These are phyloP conservation scores for Inonotus hispidus DNA, from an alignment of 1,284 basidiomycete genomes.

Conservation along the genomic window DNA sequence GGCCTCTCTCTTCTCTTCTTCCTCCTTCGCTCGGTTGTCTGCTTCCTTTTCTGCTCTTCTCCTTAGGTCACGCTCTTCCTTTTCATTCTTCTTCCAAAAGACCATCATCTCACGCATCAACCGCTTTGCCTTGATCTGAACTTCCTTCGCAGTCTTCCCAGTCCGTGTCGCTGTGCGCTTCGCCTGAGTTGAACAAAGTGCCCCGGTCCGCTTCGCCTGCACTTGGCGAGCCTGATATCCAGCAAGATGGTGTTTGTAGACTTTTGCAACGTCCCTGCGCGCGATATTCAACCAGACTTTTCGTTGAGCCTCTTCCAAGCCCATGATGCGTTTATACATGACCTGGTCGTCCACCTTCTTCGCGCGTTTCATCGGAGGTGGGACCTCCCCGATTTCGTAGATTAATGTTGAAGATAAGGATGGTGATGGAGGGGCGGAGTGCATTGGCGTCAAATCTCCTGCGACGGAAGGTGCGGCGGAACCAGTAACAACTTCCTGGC, in stretches of 20 bases:
- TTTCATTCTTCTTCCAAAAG: slow-evolving; percentile 98
- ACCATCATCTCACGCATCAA: slow-evolving; percentile 94
- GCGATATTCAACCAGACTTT: slow-evolving; percentile 87
- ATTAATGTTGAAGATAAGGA: slow-evolving; percentile 51
- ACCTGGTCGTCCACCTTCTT: slow-evolving; percentile 67
- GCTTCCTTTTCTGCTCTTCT: slow-evolving; percentile 95
- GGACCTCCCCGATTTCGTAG: slow-evolving; percentile 63
- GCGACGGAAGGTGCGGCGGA: slow-evolving; percentile 56
- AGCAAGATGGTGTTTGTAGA: slow-evolving; percentile 71
- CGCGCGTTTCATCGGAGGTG: slow-evolving; percentile 64
- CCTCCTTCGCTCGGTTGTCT: slow-evolving; percentile 82
- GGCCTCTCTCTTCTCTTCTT: slow-evolving; percentile 96
- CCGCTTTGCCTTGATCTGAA: slow-evolving; percentile 82
- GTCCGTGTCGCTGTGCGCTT: slow-evolving; percentile 77
- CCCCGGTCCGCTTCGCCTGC: slow-evolving; percentile 75
- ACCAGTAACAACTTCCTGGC: slow-evolving; percentile 43
- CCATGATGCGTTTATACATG: slow-evolving; percentile 68
- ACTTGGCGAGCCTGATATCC: slow-evolving; percentile 59
- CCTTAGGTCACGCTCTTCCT: slow-evolving; percentile 88
- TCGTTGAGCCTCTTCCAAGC: slow-evolving; percentile 77
- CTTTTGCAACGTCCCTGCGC: slow-evolving; percentile 76
- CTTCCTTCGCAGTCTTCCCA: slow-evolving; percentile 82
- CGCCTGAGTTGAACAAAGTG: slow-evolving; percentile 74
- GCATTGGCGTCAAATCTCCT: slow-evolving; percentile 46
- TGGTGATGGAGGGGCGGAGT: slow-evolving; percentile 60